A percentile compares a stretch with the other conserved stretches of the same genome.
Evolutionary conservation across 2,329 filamentous ascomycete genomes (phyloP).

Genomic region (Trichoderma sp.): DNA sequence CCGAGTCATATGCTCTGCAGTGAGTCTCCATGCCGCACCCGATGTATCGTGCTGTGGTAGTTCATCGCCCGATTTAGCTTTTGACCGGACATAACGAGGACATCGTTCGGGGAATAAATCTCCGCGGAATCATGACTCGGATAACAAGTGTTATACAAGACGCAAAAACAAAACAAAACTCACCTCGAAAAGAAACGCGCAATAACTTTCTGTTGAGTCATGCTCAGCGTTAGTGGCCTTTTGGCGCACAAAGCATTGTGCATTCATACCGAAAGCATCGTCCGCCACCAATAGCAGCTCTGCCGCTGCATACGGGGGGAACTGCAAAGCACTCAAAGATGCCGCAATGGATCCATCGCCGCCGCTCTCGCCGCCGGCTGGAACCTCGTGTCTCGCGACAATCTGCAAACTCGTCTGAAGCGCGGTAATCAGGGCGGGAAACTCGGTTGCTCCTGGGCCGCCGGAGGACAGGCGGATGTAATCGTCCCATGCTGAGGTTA

Average conservation of each 20-base stretch:
- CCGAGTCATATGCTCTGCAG: constrained; percentile 42
- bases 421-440: constrained; percentile 47
- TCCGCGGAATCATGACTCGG: background rate
- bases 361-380: constrained; percentile 23
- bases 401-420: constrained; percentile 46
- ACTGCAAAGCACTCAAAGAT: constrained; percentile 40
- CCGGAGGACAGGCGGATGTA: constrained; percentile 43
- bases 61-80: constrained; percentile 5
- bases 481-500: constrained; percentile 55
- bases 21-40: constrained; percentile 42
- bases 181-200: constrained; percentile 58
- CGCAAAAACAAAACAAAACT: constrained; percentile 25
- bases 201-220: constrained; percentile 45
- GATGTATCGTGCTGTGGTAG: constrained; percentile 48
- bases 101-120: background rate
- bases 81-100: background rate
- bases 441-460: constrained; percentile 31
- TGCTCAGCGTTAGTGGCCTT: constrained; percentile 36
- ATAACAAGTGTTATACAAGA: background rate
- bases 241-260: constrained; percentile 49
- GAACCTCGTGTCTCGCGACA: constrained; percentile 34
- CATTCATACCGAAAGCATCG: constrained; percentile 45
- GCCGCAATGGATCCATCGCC: constrained; percentile 18
- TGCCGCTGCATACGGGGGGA: constrained; percentile 44
- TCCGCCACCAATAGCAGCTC: constrained; percentile 42